A percentile compares a stretch with the other conserved stretches of the same genome.
Conservation (phyloP, 768 basidiomycete species). For the Daedaleopsis sinensis region DNA sequence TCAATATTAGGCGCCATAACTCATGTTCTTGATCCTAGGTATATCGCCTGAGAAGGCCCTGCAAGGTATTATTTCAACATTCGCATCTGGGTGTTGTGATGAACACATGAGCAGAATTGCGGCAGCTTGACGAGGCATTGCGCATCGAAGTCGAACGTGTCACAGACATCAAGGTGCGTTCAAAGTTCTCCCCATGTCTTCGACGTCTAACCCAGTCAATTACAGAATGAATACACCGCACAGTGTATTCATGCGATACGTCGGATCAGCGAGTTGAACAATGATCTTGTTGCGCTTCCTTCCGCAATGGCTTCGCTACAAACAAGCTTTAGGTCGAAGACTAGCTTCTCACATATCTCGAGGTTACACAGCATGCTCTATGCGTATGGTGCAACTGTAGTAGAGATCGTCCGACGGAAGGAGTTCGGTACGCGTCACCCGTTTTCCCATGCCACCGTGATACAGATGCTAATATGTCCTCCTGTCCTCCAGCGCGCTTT, state of each 20-base stretch:
- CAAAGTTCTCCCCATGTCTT: neutral
- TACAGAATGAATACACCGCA: constrained; percentile 71
- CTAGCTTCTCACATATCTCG: constrained; percentile 88
- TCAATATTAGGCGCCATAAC: constrained; percentile 31
- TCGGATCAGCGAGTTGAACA: constrained; percentile 80
- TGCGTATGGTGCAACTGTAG: constrained; percentile 88
- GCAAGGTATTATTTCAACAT: constrained; percentile 6
- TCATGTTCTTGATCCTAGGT: constrained; percentile 1
- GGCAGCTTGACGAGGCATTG: constrained; percentile 60
- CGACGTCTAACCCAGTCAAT: neutral
- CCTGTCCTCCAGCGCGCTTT: constrained; percentile 58
- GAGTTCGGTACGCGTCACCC: constrained; percentile 69
- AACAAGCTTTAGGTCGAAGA: constrained; percentile 69
- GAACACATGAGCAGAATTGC: constrained; percentile 47
- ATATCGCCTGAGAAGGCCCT: constrained; percentile 18
- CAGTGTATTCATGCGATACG: constrained; percentile 69
- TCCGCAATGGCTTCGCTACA: constrained; percentile 66
- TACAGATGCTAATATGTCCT: too few species aligned
- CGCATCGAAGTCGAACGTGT: constrained; percentile 64
- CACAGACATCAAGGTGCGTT: constrained; percentile 44
- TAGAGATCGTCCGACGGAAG: constrained; percentile 89
- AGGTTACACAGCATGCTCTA: constrained; percentile 89
- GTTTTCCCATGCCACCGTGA: too few species aligned
- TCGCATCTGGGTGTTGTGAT: neutral
- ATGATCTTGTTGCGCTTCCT: constrained; percentile 77